Percentiles rank a stretch among this genome's conserved stretches.
phyloP scores from a whole-genome alignment of 1,284 basidiomycete genomes.

The Trichosporon inkin region DNA sequence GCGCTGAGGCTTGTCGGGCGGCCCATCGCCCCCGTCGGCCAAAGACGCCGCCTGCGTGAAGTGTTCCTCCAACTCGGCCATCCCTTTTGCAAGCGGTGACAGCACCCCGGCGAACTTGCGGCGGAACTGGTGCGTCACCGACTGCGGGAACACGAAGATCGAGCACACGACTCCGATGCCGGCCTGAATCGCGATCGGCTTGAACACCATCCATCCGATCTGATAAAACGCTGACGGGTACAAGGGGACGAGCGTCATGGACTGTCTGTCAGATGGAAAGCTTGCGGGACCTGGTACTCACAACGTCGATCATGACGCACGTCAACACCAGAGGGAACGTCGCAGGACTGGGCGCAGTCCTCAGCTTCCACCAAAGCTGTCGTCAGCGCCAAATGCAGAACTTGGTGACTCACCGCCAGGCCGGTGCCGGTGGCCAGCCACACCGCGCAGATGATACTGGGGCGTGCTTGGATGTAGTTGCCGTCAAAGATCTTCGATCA shows the following conservation, averaged over 20 bases:
- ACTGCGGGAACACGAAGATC: slow-evolving; percentile 45
- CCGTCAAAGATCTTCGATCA: slow-evolving; percentile 38
- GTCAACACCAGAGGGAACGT: slow-evolving; percentile 46
- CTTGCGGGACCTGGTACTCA: slow-evolving; percentile 17
- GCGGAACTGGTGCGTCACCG: slow-evolving; percentile 44
- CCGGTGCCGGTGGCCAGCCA: slow-evolving; percentile 43
- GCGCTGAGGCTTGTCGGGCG: not conserved
- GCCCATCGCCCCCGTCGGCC: not conserved
- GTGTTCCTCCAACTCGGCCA: slow-evolving; percentile 35
- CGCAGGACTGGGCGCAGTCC: slow-evolving; percentile 46
- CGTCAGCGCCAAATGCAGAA: not conserved
- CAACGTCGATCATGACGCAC: slow-evolving; percentile 45
- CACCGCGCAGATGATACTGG: slow-evolving; percentile 39
- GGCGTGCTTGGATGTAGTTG: slow-evolving; percentile 44
- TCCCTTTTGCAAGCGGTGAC: slow-evolving; percentile 30
- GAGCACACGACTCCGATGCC: slow-evolving; percentile 37
- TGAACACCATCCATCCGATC: slow-evolving; percentile 40
- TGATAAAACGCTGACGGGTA: slow-evolving; percentile 37
- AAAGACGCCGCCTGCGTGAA: slow-evolving; percentile 24
- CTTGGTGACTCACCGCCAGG: slow-evolving; percentile 27
- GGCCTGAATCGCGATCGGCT: slow-evolving; percentile 46
- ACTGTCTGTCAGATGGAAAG: slow-evolving; percentile 21
- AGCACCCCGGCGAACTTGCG: slow-evolving; percentile 38
- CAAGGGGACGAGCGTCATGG: slow-evolving; percentile 36
- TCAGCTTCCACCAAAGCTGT: slow-evolving; percentile 46